Conservation (phyloP, 768 basidiomycete species). For the Suillus variegatus region DNA sequence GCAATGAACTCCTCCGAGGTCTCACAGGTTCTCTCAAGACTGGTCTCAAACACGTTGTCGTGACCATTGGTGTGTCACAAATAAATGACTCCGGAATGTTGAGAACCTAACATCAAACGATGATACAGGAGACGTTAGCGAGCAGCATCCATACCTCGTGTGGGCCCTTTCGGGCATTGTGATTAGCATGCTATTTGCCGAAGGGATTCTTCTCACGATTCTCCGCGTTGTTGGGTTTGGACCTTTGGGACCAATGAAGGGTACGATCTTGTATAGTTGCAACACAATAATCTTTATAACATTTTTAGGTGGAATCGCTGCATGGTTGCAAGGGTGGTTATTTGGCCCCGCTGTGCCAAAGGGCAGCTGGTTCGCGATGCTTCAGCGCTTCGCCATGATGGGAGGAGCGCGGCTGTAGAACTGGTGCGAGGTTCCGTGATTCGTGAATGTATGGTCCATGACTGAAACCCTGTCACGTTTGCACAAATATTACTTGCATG, state of each 20-base stretch:
- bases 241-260: slow-evolving; percentile 33
- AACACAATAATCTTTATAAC: not conserved
- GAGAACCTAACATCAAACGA: not conserved
- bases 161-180: slow-evolving; percentile 25
- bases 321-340: slow-evolving; percentile 1
- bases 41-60: slow-evolving; percentile 23
- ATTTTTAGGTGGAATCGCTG: not conserved
- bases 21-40: slow-evolving; percentile 28
- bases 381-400: not conserved
- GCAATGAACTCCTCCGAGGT: slow-evolving; percentile 21
- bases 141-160: slow-evolving; percentile 36
- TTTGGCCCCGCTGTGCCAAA: not conserved
- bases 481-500: not conserved
- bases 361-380: not conserved
- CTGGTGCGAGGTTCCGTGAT: not conserved
- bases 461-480: not conserved
- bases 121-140: slow-evolving; percentile 35
- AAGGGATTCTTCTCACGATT: slow-evolving; percentile 31
- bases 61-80: slow-evolving; percentile 22
- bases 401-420: not conserved
- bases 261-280: slow-evolving; percentile 15
- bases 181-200: slow-evolving; percentile 4
- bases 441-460: too few species aligned
- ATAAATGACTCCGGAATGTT: not conserved
- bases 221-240: slow-evolving; percentile 38